phyloP scores from a whole-genome alignment of 106 monocot genomes.

The Dactylorhiza incarnata region DNA sequence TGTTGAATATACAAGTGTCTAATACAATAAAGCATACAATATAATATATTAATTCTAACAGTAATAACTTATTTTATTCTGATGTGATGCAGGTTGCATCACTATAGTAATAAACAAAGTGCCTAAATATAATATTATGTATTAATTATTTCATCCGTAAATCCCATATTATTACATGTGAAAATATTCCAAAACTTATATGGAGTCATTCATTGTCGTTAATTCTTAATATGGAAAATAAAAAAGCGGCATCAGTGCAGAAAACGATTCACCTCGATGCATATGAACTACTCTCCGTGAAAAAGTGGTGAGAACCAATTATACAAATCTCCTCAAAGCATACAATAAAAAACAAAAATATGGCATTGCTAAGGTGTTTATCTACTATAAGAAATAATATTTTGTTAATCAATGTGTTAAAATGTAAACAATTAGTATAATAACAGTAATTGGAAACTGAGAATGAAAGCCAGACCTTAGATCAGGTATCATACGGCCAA shows the following conservation, averaged over 20 bases:
- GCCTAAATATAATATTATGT: not conserved
- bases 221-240: no score
- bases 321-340: not conserved
- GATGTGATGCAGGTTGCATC: no score
- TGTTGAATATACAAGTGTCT: no score
- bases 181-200: no score
- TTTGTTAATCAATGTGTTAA: not conserved
- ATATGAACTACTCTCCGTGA: not conserved
- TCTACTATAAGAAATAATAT: constrained; percentile 1
- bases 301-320: not conserved
- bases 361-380: not conserved
- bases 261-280: not conserved
- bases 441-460: not conserved
- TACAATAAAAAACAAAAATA: not conserved
- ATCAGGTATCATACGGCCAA: constrained; percentile 32
- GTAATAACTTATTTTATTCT: no score
- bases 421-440: not conserved
- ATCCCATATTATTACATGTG: no score
- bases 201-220: no score
- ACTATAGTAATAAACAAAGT: not conserved
- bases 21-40: no score
- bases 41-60: no score
- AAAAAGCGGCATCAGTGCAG: not conserved
- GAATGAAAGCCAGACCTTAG: constrained; percentile 37
- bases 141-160: not conserved